Percentiles rank a stretch among this genome's conserved stretches.
These are phyloP conservation scores for Lipomyces chichibuensis DNA, from an alignment of 805 yeast species.

Conservation along the genomic window DNA sequence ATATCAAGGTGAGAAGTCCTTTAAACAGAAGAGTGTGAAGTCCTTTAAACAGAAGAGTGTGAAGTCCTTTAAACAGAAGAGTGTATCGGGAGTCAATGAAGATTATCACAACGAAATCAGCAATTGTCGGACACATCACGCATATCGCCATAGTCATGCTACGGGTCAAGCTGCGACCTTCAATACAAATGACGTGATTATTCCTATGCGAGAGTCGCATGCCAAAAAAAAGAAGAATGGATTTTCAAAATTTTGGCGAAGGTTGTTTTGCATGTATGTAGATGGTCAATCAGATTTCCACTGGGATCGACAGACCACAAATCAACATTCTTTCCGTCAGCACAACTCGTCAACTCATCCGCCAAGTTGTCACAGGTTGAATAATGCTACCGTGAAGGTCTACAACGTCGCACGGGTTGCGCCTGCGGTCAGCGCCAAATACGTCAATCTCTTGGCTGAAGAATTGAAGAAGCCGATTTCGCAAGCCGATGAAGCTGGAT, in stretches of 20 bases:
- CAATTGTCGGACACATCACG: neutral
- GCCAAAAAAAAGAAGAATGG: neutral
- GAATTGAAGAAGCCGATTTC: constrained; percentile 30
- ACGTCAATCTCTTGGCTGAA: constrained; percentile 9
- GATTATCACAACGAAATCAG: neutral
- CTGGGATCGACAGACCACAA: neutral
- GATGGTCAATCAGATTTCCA: neutral
- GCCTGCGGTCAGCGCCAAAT: constrained; percentile 4
- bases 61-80: neutral
- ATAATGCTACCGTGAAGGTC: neutral
- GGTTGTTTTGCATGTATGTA: constrained; percentile 5
- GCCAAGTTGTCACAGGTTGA: neutral
- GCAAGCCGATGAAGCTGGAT: constrained; percentile 31
- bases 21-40: neutral
- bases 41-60: neutral
- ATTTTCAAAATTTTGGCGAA: constrained; percentile 2
- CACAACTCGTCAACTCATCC: neutral
- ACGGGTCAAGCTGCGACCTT: neutral
- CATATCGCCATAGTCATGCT: neutral
- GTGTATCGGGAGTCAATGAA: neutral
- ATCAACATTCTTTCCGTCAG: neutral
- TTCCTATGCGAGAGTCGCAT: neutral
- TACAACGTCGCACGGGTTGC: constrained; percentile 1
- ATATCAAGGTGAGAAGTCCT: neutral
- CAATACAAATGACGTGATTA: neutral